phyloP scores from a whole-genome alignment of 2,329 filamentous ascomycete species.

The Colletotrichum falcatum region DNA sequence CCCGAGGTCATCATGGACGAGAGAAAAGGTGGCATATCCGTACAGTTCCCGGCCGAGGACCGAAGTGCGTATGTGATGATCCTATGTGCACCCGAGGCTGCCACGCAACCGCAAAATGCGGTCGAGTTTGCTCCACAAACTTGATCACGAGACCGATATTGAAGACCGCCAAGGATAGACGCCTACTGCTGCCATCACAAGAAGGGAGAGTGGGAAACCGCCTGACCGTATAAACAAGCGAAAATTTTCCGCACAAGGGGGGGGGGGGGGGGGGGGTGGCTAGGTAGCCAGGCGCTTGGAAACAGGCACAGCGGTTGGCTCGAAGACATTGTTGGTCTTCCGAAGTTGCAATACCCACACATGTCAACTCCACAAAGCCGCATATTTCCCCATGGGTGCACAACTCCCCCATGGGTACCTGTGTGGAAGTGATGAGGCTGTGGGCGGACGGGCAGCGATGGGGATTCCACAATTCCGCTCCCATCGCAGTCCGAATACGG shows the following conservation, averaged over 20 bases:
- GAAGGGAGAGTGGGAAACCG: neutral
- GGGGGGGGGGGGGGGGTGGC: too few relatives aligned
- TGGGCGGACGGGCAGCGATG: neutral
- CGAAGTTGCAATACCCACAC: conserved; percentile 4
- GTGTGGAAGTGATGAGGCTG: conserved; percentile 14
- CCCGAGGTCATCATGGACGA: neutral
- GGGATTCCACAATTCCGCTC: conserved; percentile 9
- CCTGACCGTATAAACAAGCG: neutral
- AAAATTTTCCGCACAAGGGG: neutral
- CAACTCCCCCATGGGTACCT: conserved; percentile 28
- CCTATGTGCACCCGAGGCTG: neutral
- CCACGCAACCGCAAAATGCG: too few relatives aligned
- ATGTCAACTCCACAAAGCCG: conserved; percentile 31
- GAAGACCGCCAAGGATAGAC: conserved; percentile 7
- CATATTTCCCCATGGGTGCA: too few relatives aligned
- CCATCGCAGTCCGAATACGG: neutral
- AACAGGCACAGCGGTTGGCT: neutral
- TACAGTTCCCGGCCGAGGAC: neutral
- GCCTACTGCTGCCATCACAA: neutral
- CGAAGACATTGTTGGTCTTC: neutral
- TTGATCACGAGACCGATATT: conserved; percentile 1
- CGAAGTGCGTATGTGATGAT: too few relatives aligned
- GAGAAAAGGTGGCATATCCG: neutral
- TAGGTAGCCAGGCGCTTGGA: neutral
- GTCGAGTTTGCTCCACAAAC: neutral